A percentile compares a stretch with the other conserved stretches of the same genome.
These are phyloP conservation scores for Chrysochromulina parva DNA, from an alignment of 78 protist species.

Conservation along the genomic window DNA sequence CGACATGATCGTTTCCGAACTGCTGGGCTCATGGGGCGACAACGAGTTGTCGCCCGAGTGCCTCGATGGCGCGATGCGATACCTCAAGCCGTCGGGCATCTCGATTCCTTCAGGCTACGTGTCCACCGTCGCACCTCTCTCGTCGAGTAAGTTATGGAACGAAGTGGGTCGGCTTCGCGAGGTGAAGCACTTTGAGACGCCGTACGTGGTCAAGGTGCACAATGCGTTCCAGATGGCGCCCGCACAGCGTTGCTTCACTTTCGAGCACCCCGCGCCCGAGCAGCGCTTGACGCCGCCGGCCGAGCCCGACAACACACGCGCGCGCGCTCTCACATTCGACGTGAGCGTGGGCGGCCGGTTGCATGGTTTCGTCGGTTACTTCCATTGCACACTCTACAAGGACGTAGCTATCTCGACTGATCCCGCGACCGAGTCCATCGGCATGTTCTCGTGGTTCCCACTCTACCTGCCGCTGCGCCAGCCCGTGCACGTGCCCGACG, in stretches of 20 bases:
- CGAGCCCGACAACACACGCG: neutral
- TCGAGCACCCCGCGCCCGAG: slow-evolving; percentile 78
- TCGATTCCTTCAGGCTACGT: slow-evolving; percentile 87
- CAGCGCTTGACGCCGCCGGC: neutral
- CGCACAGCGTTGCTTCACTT: slow-evolving; percentile 68
- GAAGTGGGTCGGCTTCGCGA: slow-evolving; percentile 59
- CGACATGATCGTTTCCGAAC: slow-evolving; percentile 45
- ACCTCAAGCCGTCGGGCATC: slow-evolving; percentile 65
- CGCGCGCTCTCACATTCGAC: neutral
- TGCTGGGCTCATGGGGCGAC: slow-evolving; percentile 71
- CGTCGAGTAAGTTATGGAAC: slow-evolving; percentile 57
- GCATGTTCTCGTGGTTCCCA: slow-evolving; percentile 97
- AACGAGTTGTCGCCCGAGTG: slow-evolving; percentile 99
- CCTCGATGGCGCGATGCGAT: slow-evolving; percentile 83
- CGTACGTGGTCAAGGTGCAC: slow-evolving; percentile 88
- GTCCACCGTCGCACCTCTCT: slow-evolving; percentile 81
- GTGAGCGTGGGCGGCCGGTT: slow-evolving; percentile 39
- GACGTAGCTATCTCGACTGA: slow-evolving; percentile 51
- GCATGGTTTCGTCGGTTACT: slow-evolving; percentile 96
- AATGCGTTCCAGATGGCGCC: slow-evolving; percentile 26
- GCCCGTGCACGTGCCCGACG: slow-evolving; percentile 21
- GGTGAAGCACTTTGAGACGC: slow-evolving; percentile 75
- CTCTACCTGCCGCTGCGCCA: slow-evolving; percentile 85
- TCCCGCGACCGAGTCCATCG: slow-evolving; percentile 83
- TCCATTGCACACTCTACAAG: slow-evolving; percentile 83